A percentile compares a stretch with the other conserved stretches of the same genome.
Conservation (phyloP, 139 green algal genomes). For the Chlamydomonas applanata region DNA sequence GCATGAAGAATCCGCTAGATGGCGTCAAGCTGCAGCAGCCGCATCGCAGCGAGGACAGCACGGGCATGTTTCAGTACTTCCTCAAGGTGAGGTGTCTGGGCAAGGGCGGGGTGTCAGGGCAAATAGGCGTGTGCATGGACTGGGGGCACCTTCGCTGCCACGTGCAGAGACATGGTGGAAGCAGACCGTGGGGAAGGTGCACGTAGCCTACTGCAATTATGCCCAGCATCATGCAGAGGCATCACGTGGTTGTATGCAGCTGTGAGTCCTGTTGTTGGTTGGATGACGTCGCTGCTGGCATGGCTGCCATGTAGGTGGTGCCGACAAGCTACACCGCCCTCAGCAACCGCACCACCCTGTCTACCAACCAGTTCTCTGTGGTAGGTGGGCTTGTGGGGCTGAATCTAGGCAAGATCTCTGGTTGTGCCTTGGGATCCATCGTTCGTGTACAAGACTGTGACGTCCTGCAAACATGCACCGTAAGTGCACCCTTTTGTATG, state of each 20-base stretch:
- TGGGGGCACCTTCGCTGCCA: no score
- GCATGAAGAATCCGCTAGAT: slow-evolving; percentile 85
- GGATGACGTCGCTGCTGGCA: neutral
- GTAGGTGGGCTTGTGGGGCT: no score
- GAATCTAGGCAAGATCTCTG: no score
- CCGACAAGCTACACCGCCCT: slow-evolving; percentile 84
- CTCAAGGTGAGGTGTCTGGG: slow-evolving; percentile 70
- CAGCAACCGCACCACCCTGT: slow-evolving; percentile 55
- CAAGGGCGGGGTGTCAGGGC: neutral
- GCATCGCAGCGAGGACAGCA: slow-evolving; percentile 17
- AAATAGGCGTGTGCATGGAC: no score
- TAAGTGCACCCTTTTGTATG: no score
- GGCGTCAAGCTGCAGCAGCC: slow-evolving; percentile 28
- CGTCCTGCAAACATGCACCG: no score
- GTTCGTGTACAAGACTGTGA: no score
- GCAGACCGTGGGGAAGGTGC: neutral
- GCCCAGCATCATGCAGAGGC: slow-evolving; percentile 5
- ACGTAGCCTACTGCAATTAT: neutral
- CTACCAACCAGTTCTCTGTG: slow-evolving; percentile 94
- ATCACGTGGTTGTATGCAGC: neutral
- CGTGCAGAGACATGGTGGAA: no score
- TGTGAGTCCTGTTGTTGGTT: neutral
- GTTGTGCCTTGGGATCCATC: no score
- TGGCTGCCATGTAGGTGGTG: slow-evolving; percentile 69
- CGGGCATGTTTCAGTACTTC: slow-evolving; percentile 96